phyloP scores from a whole-genome alignment of 108 stramenopile species.

The Cyclotella cryptica region DNA sequence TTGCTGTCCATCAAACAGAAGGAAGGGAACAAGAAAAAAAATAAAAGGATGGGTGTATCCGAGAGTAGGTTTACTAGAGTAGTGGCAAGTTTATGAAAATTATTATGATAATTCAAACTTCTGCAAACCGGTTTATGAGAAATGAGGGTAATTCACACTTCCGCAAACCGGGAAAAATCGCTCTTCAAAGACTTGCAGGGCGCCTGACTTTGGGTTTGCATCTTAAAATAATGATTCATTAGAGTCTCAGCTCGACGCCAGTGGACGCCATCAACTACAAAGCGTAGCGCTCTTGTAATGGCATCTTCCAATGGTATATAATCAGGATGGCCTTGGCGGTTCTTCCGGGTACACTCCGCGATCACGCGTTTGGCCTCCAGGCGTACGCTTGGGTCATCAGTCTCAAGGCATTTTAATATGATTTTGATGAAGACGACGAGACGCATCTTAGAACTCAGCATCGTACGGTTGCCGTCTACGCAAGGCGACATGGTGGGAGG shows the following conservation, averaged over 20 bases:
- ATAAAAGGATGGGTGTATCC: no score
- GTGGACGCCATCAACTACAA: constrained; percentile 54
- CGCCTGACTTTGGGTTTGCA: not conserved
- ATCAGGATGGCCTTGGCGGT: constrained; percentile 57
- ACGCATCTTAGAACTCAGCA: constrained; percentile 23
- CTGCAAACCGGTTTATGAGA: no score
- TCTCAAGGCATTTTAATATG: constrained; percentile 50
- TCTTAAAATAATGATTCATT: constrained; percentile 41
- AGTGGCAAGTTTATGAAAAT: no score
- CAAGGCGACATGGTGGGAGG: not conserved
- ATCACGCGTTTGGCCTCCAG: constrained; percentile 49
- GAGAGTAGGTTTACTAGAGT: no score
- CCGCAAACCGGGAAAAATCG: not conserved
- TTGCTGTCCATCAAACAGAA: no score
- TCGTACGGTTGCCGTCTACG: not conserved
- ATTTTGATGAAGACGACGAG: constrained; percentile 65
- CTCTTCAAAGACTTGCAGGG: constrained; percentile 8
- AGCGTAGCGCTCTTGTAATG: constrained; percentile 50
- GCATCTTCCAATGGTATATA: constrained; percentile 57
- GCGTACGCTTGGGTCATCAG: constrained; percentile 37
- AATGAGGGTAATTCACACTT: constrained; percentile 11
- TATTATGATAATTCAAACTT: no score
- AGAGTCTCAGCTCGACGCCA: constrained; percentile 56
- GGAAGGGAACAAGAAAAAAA: no score
- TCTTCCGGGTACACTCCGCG: constrained; percentile 57